A percentile compares a stretch with the other conserved stretches of the same genome.
These are phyloP conservation scores for Guadua angustifolia DNA, from an alignment of 176 grass and related monocot species.

Conservation along the genomic window DNA sequence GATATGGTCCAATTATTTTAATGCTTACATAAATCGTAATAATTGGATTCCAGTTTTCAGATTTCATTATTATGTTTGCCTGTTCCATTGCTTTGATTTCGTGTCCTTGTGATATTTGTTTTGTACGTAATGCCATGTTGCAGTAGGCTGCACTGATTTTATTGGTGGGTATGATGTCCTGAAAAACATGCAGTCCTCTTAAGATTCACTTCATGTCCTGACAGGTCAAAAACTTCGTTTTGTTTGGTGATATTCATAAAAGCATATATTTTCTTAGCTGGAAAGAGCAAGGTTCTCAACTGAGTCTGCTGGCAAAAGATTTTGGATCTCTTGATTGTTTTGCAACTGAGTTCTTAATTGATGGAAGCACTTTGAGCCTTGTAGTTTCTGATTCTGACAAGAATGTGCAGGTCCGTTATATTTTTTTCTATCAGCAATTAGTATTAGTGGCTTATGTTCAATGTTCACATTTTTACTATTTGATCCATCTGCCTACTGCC, in stretches of 20 bases:
- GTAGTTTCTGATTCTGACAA: constrained; percentile 84
- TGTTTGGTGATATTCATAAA: constrained; percentile 95
- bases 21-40: neutral
- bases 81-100: neutral
- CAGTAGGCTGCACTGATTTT: neutral
- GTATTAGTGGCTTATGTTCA: neutral
- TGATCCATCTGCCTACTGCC: neutral
- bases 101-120: neutral
- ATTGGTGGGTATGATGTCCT: neutral
- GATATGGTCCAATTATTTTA: neutral
- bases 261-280: constrained; percentile 95
- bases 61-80: neutral
- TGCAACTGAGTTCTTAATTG: constrained; percentile 94
- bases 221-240: constrained; percentile 93
- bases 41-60: neutral
- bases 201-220: constrained; percentile 13
- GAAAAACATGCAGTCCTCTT: neutral
- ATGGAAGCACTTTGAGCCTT: constrained; percentile 93
- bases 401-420: constrained; percentile 75
- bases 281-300: constrained; percentile 97
- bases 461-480: neutral
- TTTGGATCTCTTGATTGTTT: constrained; percentile 91
- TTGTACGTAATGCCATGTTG: neutral
- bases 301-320: constrained; percentile 94
- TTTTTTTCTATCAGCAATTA: neutral